Evolutionary conservation across 176 grass and related monocot species (phyloP).

Genomic region (Ampelocalamus luodianensis): DNA sequence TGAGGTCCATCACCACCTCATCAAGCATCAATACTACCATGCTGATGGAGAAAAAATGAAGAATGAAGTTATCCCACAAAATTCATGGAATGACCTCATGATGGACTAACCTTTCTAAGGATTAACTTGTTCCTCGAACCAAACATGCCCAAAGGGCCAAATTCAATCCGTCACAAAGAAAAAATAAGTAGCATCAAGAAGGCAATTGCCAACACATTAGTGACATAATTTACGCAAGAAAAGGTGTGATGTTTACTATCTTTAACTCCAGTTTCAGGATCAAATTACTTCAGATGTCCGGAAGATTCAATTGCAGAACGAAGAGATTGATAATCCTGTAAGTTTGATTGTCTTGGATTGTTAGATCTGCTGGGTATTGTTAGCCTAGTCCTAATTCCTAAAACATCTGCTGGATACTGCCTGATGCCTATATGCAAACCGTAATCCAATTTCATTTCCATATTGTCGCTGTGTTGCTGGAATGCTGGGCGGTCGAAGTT

Average conservation of each 20-base stretch:
- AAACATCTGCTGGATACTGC: background rate
- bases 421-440: background rate
- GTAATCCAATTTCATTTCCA: background rate
- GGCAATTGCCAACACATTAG: background rate
- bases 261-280: conserved; percentile 14
- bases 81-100: background rate
- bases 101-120: background rate
- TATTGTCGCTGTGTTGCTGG: background rate
- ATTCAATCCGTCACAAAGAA: background rate
- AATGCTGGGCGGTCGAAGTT: background rate
- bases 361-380: too few species aligned
- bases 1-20: too few species aligned
- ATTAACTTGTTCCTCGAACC: background rate
- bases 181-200: background rate
- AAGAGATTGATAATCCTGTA: conserved; percentile 5
- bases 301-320: conserved; percentile 24
- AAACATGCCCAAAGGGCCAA: too few species aligned
- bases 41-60: background rate
- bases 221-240: background rate
- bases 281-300: conserved; percentile 1
- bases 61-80: background rate
- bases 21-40: too few species aligned
- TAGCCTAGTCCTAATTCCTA: background rate
- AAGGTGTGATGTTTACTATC: background rate
- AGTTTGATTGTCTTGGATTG: conserved; percentile 1